A percentile compares a stretch with the other conserved stretches of the same genome.
Conservation (phyloP, 169 alveolate species). For the Plasmodium vinckei region DNA sequence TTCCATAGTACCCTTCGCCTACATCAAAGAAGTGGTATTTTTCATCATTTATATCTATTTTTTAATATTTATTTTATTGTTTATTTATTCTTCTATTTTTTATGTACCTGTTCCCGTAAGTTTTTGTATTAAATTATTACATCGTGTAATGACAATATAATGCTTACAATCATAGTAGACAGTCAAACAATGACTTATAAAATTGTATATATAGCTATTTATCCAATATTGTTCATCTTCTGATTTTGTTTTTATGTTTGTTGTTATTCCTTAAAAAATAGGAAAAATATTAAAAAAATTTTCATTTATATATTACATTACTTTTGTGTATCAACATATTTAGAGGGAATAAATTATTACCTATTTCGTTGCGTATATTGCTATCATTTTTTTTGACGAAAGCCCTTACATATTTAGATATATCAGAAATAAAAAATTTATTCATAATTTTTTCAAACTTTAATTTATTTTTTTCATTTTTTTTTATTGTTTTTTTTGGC, state of each 20-base stretch:
- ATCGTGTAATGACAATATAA: slow-evolving; percentile 47
- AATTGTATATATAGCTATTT: slow-evolving; percentile 64
- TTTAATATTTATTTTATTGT: not conserved
- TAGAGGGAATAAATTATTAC: slow-evolving; percentile 2
- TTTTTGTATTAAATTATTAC: slow-evolving; percentile 52
- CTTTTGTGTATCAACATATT: not conserved
- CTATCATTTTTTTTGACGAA: slow-evolving; percentile 65
- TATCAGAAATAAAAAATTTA: slow-evolving; percentile 63
- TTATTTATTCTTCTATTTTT: not conserved
- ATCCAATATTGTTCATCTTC: slow-evolving; percentile 65
- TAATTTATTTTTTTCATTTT: slow-evolving; percentile 47
- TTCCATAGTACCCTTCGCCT: slow-evolving; percentile 66
- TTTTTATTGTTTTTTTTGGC: slow-evolving; percentile 18
- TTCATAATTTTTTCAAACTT: slow-evolving; percentile 68
- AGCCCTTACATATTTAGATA: slow-evolving; percentile 66
- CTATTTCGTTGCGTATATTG: slow-evolving; percentile 61
- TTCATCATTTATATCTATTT: not conserved
- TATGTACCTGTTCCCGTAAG: slow-evolving; percentile 61
- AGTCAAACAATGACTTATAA: slow-evolving; percentile 53
- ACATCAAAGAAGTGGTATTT: not conserved
- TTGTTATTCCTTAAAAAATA: slow-evolving; percentile 40
- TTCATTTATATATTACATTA: not conserved
- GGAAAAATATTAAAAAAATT: not conserved
- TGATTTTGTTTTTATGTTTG: slow-evolving; percentile 26
- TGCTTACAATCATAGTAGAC: slow-evolving; percentile 67